Evolutionary conservation across 192 early-diverging fungal species (phyloP), one percentile per base, ranked within the genome.

Genomic region (Mortierella claussenii): DNA sequence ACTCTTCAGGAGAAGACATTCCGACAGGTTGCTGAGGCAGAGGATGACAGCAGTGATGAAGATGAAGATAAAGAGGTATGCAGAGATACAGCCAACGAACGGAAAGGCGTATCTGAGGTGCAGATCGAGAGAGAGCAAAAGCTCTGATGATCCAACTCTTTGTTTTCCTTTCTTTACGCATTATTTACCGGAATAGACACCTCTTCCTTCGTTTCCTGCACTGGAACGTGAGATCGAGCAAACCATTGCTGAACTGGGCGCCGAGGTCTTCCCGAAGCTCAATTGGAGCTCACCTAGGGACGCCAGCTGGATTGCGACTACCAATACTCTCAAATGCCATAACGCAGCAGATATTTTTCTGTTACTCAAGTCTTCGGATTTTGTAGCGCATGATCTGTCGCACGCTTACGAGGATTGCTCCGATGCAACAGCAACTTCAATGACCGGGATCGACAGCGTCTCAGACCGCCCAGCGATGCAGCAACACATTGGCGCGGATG

Each of bases 261-360:
- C 93, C 9, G 85, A 81, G 12, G 92, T 94, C 27, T 96, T 99
- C 68, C 96, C 96, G 18, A 97, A 97, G 44, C 87, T 98, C 53
- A 95, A 93, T 71, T 99, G 98, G 98, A 93, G 89, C 59, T 92
- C 95, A 0, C 97, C 97, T 4, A 90, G 90, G 58, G 98, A 99
- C 78, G 96, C 98, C 6, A 80, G 87, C 5, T 98, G 96, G 95
- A 95, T 98, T 45, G 78, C 94, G 6, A 76, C 87, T n/a, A 89
- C 85, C 8, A 87, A 92, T 23, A 90, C 92, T 0, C 80, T 98
- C 9, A 86, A 88, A 62, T 98, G 96, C 83, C 85, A 80, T 23
- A 85, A 78, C 1, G 82, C 89, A 0, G 82, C 86, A 4, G 97
- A 99, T 49, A 89, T 99, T 4, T 93, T 91, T 62, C 70, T 96